Base-by-base conservation (phyloP, 495 filamentous ascomycete species). In the Annulohypoxylon bovei region DNA sequence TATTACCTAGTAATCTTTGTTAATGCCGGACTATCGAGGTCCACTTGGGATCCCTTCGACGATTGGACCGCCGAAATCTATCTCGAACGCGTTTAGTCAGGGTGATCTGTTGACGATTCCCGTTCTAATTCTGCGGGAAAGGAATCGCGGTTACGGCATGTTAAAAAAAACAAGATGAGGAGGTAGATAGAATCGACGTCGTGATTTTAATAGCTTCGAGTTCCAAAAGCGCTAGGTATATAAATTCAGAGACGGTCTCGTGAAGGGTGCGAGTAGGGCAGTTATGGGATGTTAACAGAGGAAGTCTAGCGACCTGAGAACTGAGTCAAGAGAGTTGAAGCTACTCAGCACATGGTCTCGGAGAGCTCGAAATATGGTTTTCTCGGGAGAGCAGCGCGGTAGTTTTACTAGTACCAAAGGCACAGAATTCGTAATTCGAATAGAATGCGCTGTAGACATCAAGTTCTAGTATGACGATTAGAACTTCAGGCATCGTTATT, bases 251-350 rank as follows among this genome's bases (percentile, higher is more conserved):
- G 23, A 25, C 25, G 14, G 14, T 9, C 8, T 16, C 6, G 18
- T n/a, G 49, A 25, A 40, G 55, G 9, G 18, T 11, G n/a, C 37
- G 16, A 44, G 16, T n/a, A 39, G 28, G 9, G 14, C 8, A 27
- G 46, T 14, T 12, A 11, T 14, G 6, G 46, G 14, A 9, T 27
- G 27, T 9, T 16, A 14, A 40, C n/a, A n/a, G n/a, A 23, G 52
- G 37, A 50, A 14, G 6, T 20, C 16, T 59, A 60, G 54, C 28
- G 28, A 20, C 35, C 27, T 27, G 20, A 44, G n/a, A 35, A n/a
- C 22, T 44, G 63, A 72, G 52, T 72, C 69, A 27, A 27, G 69
- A 67, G 44, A 63, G 52, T 72, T 64, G 23, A 14, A 32, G 39
- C 64, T 67, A 64, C 32, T 46, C 47, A 33, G 49, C 9, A 55